Percentiles rank a stretch among this genome's conserved stretches.
phyloP scores from a whole-genome alignment of 148 eudicot species.

The Drosera capensis region DNA sequence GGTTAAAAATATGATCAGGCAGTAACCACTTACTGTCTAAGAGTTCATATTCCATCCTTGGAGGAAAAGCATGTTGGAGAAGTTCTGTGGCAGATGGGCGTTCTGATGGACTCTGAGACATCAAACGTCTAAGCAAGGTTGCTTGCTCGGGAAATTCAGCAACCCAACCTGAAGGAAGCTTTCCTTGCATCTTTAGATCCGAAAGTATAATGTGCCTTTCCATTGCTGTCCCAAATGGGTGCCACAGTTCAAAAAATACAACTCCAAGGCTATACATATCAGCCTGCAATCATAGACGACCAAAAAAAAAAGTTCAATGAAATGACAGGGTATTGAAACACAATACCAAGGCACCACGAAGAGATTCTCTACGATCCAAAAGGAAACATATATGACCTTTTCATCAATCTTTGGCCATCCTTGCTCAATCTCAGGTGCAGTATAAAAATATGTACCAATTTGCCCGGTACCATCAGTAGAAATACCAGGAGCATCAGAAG shows the following conservation, averaged over 20 bases:
- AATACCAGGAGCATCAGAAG: constrained; percentile 56
- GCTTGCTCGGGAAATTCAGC: constrained; percentile 85
- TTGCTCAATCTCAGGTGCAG: constrained; percentile 98
- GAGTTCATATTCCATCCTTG: constrained; percentile 80
- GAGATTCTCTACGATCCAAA: constrained; percentile 3
- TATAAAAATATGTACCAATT: constrained; percentile 89
- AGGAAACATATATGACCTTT: constrained; percentile 32
- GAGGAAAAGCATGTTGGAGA: constrained; percentile 84
- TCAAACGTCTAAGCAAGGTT: constrained; percentile 39
- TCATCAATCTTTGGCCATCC: constrained; percentile 97
- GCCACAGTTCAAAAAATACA: constrained; percentile 91
- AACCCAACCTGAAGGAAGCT: constrained; percentile 69
- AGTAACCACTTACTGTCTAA: constrained; percentile 58
- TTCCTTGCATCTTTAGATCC: constrained; percentile 71
- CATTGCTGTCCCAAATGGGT: constrained; percentile 92
- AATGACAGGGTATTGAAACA: not conserved
- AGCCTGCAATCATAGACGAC: constrained; percentile 34
- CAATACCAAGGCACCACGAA: not conserved
- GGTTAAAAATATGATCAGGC: too few species aligned
- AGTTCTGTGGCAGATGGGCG: constrained; percentile 92
- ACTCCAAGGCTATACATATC: constrained; percentile 96
- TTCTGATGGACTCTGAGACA: constrained; percentile 82
- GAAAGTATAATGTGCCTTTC: constrained; percentile 82
- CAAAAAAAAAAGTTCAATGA: constrained; percentile 5
- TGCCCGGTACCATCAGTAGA: constrained; percentile 89